These are phyloP conservation scores for Hysterangium stoloniferum DNA, from an alignment of 768 basidiomycete species.

Conservation along the genomic window DNA sequence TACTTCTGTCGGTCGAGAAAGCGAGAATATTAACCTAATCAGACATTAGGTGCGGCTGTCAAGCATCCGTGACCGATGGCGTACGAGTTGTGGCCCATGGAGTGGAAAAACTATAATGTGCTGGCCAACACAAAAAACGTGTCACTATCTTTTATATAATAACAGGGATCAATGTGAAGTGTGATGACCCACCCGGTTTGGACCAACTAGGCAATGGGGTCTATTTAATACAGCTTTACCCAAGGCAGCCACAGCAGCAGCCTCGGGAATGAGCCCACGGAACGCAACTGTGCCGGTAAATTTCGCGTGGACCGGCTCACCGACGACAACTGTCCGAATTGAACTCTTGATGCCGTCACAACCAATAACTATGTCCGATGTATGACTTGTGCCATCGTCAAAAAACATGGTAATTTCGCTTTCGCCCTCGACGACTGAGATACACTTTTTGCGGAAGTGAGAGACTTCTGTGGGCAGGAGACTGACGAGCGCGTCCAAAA, in stretches of 20 bases:
- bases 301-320: conserved; percentile 15
- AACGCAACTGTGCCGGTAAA: conserved; percentile 45
- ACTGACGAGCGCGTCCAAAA: conserved; percentile 40
- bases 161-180: conserved; percentile 8
- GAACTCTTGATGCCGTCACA: conserved; percentile 38
- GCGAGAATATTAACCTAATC: conserved; percentile 41
- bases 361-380: conserved; percentile 42
- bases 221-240: conserved; percentile 30
- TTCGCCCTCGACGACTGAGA: conserved; percentile 21
- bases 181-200: conserved; percentile 33
- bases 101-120: conserved; percentile 49
- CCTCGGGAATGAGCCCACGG: conserved; percentile 37
- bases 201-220: conserved; percentile 37
- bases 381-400: conserved; percentile 38
- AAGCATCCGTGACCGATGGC: conserved; percentile 16
- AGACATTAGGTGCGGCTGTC: neutral
- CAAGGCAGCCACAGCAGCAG: conserved; percentile 33
- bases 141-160: neutral
- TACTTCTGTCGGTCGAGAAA: conserved; percentile 29
- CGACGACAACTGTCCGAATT: conserved; percentile 32
- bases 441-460: conserved; percentile 47
- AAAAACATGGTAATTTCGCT: conserved; percentile 31
- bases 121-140: conserved; percentile 24
- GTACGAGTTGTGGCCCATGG: conserved; percentile 32
- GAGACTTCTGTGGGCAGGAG: conserved; percentile 33